phyloP scores from a whole-genome alignment of 495 filamentous ascomycete species.

The Annulohypoxylon moriforme region DNA sequence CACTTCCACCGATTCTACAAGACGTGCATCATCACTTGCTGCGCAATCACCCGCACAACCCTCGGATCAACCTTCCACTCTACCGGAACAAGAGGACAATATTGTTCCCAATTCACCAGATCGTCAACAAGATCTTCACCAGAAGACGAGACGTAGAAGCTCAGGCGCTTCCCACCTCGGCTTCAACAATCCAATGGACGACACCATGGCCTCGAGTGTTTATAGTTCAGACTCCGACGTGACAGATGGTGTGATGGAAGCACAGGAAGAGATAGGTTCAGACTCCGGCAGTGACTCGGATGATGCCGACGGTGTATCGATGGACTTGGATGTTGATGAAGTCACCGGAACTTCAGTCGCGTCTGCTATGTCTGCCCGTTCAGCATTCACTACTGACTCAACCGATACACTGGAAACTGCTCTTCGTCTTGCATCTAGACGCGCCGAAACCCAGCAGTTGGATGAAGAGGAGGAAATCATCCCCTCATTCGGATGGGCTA shows the following conservation, averaged over 20 bases:
- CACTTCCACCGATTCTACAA: constrained; percentile 80
- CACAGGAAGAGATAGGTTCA: constrained; percentile 64
- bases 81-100: constrained; percentile 70
- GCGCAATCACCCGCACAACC: constrained; percentile 63
- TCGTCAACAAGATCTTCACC: constrained; percentile 74
- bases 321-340: constrained; percentile 76
- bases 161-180: constrained; percentile 70
- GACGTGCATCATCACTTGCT: constrained; percentile 72
- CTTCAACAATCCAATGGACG: constrained; percentile 72
- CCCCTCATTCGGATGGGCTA: constrained; percentile 67
- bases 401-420: constrained; percentile 78
- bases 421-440: constrained; percentile 77
- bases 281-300: constrained; percentile 67
- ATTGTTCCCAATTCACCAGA: constrained; percentile 73
- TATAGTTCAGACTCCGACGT: constrained; percentile 75
- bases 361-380: constrained; percentile 66
- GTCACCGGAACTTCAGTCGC: constrained; percentile 73
- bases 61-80: constrained; percentile 73
- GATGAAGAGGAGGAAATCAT: constrained; percentile 86
- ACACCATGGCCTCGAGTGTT: constrained; percentile 78
- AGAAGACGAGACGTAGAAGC: constrained; percentile 72
- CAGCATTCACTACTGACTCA: constrained; percentile 65
- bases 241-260: constrained; percentile 68
- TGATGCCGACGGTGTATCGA: constrained; percentile 78
- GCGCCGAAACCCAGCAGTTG: constrained; percentile 76